A percentile compares a stretch with the other conserved stretches of the same genome.
Evolutionary conservation across 768 basidiomycete genomes (phyloP).

Genomic region (Tricholoma terreum): DNA sequence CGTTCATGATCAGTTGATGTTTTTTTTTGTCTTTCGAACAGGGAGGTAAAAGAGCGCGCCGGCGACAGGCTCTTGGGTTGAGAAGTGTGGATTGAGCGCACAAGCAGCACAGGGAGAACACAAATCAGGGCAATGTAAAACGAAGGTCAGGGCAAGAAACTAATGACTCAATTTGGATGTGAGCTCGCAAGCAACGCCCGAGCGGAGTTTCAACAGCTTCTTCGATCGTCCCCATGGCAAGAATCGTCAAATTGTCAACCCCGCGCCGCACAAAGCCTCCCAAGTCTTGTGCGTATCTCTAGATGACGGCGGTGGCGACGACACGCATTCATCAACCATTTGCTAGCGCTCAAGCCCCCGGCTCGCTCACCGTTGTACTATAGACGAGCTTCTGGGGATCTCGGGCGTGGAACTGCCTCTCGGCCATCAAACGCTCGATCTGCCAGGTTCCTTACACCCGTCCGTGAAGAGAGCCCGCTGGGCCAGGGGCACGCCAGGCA

Average conservation of each 20-base stretch:
- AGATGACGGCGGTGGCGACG: not conserved
- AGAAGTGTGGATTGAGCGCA: not conserved
- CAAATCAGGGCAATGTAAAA: slow-evolving; percentile 14
- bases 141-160: slow-evolving; percentile 20
- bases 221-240: slow-evolving; percentile 16
- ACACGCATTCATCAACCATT: not conserved
- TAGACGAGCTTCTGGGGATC: not conserved
- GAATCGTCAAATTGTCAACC: slow-evolving; percentile 8
- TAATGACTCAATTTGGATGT: slow-evolving; percentile 12
- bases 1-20: slow-evolving; percentile 51
- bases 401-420: not conserved
- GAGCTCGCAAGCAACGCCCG: slow-evolving; percentile 1
- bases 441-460: not conserved
- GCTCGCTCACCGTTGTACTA: not conserved
- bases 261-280: slow-evolving; percentile 3
- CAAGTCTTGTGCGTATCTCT: slow-evolving; percentile 1
- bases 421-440: slow-evolving; percentile 1
- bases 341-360: not conserved
- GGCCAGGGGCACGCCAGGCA: not conserved
- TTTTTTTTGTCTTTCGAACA: slow-evolving; percentile 18
- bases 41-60: slow-evolving; percentile 15
- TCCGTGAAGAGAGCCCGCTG: not conserved
- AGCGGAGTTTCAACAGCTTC: slow-evolving; percentile 41
- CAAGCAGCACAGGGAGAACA: not conserved
- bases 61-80: slow-evolving; percentile 15